Evolutionary conservation across 2,329 filamentous ascomycete genomes (phyloP).

Genomic region (Trichoderma cornu-damae): DNA sequence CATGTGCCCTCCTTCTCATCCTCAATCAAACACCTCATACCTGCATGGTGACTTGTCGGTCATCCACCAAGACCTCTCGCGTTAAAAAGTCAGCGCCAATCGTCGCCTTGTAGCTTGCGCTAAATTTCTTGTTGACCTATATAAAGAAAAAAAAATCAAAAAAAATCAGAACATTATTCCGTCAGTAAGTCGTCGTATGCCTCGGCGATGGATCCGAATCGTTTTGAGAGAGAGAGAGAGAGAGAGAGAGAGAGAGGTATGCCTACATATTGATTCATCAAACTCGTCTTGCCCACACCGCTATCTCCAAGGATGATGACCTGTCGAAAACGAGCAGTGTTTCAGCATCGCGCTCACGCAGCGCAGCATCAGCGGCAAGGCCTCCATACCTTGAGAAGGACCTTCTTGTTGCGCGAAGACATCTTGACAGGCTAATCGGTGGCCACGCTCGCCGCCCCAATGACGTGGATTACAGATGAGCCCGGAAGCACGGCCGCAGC

Average conservation of each 20-base stretch:
- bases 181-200: neutral
- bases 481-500: constrained; percentile 22
- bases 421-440: constrained; percentile 44
- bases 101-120: constrained; percentile 98
- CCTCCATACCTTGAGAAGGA: constrained; percentile 70
- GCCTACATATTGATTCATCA: constrained; percentile 99
- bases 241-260: constrained; percentile 21
- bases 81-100: constrained; percentile 98
- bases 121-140: constrained; percentile 99
- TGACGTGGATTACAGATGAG: constrained; percentile 30
- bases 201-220: neutral
- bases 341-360: constrained; percentile 3
- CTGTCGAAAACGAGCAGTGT: constrained; percentile 45
- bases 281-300: constrained; percentile 96
- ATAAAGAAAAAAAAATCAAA: too few relatives aligned
- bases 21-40: constrained; percentile 40
- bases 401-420: constrained; percentile 86
- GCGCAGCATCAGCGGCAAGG: neutral
- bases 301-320: constrained; percentile 99
- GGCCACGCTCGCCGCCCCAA: constrained; percentile 23
- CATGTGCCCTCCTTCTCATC: constrained; percentile 17
- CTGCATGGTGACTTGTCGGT: constrained; percentile 98
- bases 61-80: constrained; percentile 95
- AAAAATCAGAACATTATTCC: neutral
- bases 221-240: too few relatives aligned